Evolutionary conservation across 1,139 yeast genomes (phyloP).

Genomic region (Taphrina flavorubra): DNA sequence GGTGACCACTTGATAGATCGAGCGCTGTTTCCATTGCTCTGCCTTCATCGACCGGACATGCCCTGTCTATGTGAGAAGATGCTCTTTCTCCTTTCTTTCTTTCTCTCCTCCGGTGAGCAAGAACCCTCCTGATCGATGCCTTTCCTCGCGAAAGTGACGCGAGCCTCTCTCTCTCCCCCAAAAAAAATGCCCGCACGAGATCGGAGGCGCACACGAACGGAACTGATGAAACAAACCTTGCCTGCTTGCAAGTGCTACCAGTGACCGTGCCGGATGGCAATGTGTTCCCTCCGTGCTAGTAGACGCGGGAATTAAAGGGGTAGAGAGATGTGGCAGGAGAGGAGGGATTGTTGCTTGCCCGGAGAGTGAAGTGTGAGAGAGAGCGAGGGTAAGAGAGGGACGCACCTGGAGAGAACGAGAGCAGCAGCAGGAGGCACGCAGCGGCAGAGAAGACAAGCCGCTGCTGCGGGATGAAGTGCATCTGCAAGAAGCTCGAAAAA

Average conservation of each 20-base stretch:
- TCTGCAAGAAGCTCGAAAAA: background rate
- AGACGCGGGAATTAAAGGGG: background rate
- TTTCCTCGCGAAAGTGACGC: constrained; percentile 4
- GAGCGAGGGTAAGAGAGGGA: constrained; percentile 3
- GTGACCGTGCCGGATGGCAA: background rate
- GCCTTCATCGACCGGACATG: constrained; percentile 39
- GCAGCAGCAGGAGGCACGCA: constrained; percentile 5
- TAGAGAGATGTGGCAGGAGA: background rate
- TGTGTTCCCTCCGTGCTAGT: background rate
- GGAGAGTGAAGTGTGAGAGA: background rate
- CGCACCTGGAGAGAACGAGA: constrained; percentile 16
- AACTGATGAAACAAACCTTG: background rate
- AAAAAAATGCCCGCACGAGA: constrained; percentile 6
- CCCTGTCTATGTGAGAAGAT: constrained; percentile 13
- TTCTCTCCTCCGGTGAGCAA: too few relatives aligned
- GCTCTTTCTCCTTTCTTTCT: background rate
- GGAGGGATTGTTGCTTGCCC: background rate
- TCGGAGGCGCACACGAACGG: background rate
- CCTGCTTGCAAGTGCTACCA: background rate
- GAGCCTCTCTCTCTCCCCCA: background rate
- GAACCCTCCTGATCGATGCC: background rate
- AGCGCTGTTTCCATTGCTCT: constrained; percentile 43
- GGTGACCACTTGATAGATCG: constrained; percentile 43
- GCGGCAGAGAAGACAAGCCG: constrained; percentile 11
- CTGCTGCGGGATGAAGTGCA: constrained; percentile 18